Conservation (phyloP, 306 rosid species). For the Cyclanthera cordifolia region DNA sequence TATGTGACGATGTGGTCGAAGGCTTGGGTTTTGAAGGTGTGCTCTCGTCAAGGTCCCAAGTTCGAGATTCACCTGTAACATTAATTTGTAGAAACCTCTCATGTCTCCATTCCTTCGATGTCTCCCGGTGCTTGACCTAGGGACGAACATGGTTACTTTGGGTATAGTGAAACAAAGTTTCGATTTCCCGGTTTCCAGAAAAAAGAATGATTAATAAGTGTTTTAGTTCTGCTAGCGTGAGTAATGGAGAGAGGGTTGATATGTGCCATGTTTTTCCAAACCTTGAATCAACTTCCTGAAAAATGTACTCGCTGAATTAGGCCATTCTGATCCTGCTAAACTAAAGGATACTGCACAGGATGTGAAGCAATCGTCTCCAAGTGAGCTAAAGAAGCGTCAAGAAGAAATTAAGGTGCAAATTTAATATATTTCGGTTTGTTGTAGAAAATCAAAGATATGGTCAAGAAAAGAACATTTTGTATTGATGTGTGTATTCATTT, state of each 20-base stretch:
- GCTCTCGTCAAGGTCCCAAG: no score
- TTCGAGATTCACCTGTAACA: no score
- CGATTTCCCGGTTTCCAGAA: no score
- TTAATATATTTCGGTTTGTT: neutral
- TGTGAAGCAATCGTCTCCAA: constrained; percentile 31
- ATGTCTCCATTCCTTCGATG: no score
- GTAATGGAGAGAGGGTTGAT: neutral
- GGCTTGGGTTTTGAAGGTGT: no score
- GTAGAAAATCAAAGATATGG: neutral
- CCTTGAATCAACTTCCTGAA: neutral
- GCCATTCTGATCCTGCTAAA: constrained; percentile 70
- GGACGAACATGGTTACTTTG: no score
- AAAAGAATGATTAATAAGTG: no score
- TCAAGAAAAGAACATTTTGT: neutral
- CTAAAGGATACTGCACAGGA: constrained; percentile 51
- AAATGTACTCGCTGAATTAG: constrained; percentile 21
- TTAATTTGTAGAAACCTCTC: no score
- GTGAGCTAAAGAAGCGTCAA: constrained; percentile 46
- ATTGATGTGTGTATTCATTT: neutral
- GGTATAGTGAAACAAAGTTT: no score
- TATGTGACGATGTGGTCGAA: neutral
- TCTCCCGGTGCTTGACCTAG: no score
- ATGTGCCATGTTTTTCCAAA: neutral
- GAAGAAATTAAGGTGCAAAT: constrained; percentile 50
- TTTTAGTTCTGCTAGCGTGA: neutral